These are phyloP conservation scores for Balansia obtecta DNA, from an alignment of 2,329 filamentous ascomycete genomes.

Conservation along the genomic window DNA sequence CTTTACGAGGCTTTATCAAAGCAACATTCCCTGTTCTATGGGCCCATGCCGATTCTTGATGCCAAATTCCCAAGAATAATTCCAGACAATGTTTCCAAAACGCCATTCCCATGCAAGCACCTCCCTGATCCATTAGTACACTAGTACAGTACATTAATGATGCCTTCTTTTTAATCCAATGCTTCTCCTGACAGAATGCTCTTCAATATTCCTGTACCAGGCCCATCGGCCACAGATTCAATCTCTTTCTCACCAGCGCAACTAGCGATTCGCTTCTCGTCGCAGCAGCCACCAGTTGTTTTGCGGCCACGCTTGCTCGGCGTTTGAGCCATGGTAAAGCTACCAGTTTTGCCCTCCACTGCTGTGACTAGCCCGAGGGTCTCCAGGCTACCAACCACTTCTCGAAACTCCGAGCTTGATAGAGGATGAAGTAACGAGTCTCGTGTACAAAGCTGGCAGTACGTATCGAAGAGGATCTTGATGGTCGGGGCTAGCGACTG, in stretches of 20 bases:
- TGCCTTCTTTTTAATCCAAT: constrained; percentile 29
- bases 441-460: constrained; percentile 67
- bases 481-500: constrained; percentile 59
- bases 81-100: not conserved
- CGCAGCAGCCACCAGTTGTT: constrained; percentile 38
- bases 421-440: constrained; percentile 86
- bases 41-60: not conserved
- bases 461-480: constrained; percentile 74
- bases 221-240: constrained; percentile 52
- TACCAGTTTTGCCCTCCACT: constrained; percentile 58
- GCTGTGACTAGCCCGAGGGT: constrained; percentile 67
- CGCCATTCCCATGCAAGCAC: not conserved
- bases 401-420: constrained; percentile 83
- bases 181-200: constrained; percentile 51
- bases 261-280: constrained; percentile 70
- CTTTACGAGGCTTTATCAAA: not conserved
- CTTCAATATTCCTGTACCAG: constrained; percentile 47
- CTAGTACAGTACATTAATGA: too few species aligned
- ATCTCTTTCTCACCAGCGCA: constrained; percentile 73
- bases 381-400: constrained; percentile 82
- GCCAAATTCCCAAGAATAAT: not conserved
- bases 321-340: constrained; percentile 50
- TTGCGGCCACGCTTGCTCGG: constrained; percentile 58
- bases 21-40: not conserved
- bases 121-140: not conserved